Evolutionary conservation across 805 yeast species (phyloP).

Genomic region (Vanderwaltozyma tropicalis): DNA sequence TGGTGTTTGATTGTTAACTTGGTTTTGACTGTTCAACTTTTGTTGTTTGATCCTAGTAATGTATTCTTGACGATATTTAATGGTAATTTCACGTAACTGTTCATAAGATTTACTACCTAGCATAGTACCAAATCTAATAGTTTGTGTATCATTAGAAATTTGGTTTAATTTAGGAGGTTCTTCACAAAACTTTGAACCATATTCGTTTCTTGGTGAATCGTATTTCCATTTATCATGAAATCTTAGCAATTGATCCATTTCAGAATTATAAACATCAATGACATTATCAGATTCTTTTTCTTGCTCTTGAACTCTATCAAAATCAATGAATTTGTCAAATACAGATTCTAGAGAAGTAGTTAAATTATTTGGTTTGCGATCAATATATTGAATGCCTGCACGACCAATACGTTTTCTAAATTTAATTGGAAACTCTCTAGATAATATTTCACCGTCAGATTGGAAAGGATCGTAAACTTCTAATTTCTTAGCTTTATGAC

Average conservation of each 20-base stretch:
- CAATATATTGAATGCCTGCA: constrained; percentile 58
- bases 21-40: constrained; percentile 20
- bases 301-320: constrained; percentile 27
- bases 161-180: constrained; percentile 81
- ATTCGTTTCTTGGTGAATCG: constrained; percentile 44
- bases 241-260: constrained; percentile 37
- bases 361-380: constrained; percentile 46
- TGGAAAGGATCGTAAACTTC: constrained; percentile 32
- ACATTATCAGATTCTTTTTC: constrained; percentile 14
- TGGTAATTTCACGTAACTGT: constrained; percentile 55
- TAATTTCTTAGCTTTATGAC: constrained; percentile 19
- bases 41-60: constrained; percentile 28
- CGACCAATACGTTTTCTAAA: constrained; percentile 71
- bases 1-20: constrained; percentile 1
- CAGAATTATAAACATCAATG: constrained; percentile 38
- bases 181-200: constrained; percentile 44
- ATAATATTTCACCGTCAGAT: constrained; percentile 22
- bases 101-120: constrained; percentile 79
- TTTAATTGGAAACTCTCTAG: constrained; percentile 39
- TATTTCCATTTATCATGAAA: constrained; percentile 56
- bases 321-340: constrained; percentile 34
- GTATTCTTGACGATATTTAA: constrained; percentile 57
- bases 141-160: constrained; percentile 77
- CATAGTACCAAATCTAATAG: constrained; percentile 87
- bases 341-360: constrained; percentile 27